Percentiles rank a stretch among this genome's conserved stretches.
These are phyloP conservation scores for Plectranthus barbatus DNA, from an alignment of 257 asterid species.

Conservation along the genomic window DNA sequence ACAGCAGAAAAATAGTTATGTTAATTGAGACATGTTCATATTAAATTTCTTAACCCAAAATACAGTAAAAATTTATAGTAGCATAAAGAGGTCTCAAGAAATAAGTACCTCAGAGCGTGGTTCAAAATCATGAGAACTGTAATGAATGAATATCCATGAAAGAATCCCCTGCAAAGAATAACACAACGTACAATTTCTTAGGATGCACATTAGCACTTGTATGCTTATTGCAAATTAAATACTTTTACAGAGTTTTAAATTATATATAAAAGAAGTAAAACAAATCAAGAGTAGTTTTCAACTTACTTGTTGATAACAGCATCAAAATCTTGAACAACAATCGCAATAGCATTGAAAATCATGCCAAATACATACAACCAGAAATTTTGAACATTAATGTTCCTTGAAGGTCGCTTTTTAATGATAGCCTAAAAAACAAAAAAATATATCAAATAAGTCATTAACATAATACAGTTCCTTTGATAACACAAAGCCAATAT, in stretches of 20 bases:
- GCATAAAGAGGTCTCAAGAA: background rate
- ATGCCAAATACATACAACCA: slow-evolving; percentile 98
- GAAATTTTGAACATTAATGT: slow-evolving; percentile 96
- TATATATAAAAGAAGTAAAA: too few species aligned
- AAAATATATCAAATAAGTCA: slow-evolving; percentile 18
- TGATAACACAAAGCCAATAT: background rate
- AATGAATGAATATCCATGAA: slow-evolving; percentile 80
- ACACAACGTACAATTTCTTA: background rate
- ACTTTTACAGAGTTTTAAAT: too few species aligned
- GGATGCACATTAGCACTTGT: too few species aligned
- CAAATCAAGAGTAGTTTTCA: slow-evolving; percentile 7
- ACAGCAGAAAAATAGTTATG: background rate
- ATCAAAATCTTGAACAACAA: slow-evolving; percentile 83
- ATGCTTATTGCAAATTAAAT: too few species aligned
- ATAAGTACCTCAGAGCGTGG: slow-evolving; percentile 82
- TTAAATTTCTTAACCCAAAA: background rate
- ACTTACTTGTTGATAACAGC: slow-evolving; percentile 81
- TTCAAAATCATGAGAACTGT: slow-evolving; percentile 91
- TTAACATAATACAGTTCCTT: background rate
- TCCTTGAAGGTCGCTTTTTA: slow-evolving; percentile 91
- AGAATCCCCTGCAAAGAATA: slow-evolving; percentile 68
- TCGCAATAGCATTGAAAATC: slow-evolving; percentile 87
- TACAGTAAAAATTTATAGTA: background rate
- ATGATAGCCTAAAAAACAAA: slow-evolving; percentile 70
- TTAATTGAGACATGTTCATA: background rate